Evolutionary conservation across 495 filamentous ascomycete genomes (phyloP), one percentile per base, ranked within the genome.

Genomic region (Aspergillus homomorphus): DNA sequence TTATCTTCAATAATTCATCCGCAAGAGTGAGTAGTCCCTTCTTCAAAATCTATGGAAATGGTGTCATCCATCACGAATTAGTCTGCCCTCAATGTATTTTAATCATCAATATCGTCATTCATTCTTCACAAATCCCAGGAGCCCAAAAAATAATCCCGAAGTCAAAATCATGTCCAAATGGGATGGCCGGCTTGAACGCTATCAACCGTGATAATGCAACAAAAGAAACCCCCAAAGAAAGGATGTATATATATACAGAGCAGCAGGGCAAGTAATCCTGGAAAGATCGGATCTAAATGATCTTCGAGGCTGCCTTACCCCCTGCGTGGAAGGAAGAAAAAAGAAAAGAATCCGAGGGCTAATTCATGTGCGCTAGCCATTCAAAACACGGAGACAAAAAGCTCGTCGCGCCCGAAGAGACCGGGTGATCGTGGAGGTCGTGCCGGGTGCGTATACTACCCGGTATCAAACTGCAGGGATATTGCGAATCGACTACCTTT

Each of bases 401-500:
- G 5, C 33, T 2, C 12, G 33, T 38, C 5, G 15, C 5, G 33
- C 26, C 9, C 33, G 33, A 38, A 12, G 7, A 38, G 33, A 12
- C 9, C 26, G 26, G 3, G n/a, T n/a, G n/a, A 28, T 28, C 26
- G 26, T 28, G 9, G 26, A 28, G 26, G 26, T 28, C 26, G 26
- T 4, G 9, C 26, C 33, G 15, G 33, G 33, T 38, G 33, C 33
- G 10, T 38, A 12, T 38, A 38, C 33, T 38, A 38, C 33, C 33
- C 33, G 12, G 33, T 38, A 5, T 38, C 33, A 45, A 75, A 75
- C 7, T 59, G 64, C 14, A 73, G 56, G 45, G 65, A 53, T n/a
- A 73, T 70, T 54, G 75, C 81, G 62, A 96, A 94, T 49, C 88
- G 80, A 20, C 91, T 92, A 0, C 92, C 92, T 61, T 87, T 88